Base-by-base conservation (phyloP, 306 rosid species). In the Herpetospermum pedunculosum region DNA sequence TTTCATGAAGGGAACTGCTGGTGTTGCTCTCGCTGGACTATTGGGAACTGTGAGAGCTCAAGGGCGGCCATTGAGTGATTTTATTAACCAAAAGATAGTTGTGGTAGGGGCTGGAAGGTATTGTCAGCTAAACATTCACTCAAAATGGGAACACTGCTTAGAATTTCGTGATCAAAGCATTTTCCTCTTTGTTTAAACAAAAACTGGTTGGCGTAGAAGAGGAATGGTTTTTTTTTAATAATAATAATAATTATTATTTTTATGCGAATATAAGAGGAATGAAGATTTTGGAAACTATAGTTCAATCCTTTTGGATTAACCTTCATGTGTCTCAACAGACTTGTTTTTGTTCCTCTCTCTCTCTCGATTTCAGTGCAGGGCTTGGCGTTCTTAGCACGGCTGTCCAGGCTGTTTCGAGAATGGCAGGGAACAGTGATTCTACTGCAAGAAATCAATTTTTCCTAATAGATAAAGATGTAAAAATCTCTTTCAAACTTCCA, bases 51-150 rank as follows among this genome's bases (percentile, higher is more conserved):
- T 91, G 38, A 88, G 99, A 87, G 92, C 97, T 70, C 96, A 95
- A 85, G 99, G 99, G 55, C 92, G 80, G 80, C 92, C 96, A 38
- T 80, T 95, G 81, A 65, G 92, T 53, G 92, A 95, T 79, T 87
- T 95, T 82, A 85, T 77, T 74, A 85, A 87, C 76, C 99, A 95
- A 81, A 95, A 85, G 92, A 95, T 95, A 78, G 97, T 91, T 77
- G 92, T 95, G 77, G 99, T 87, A 41, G 99, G 99, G 84, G 99
- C 99, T 62, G 99, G 99, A 81, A 95, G 99, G 99, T 95, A 88
- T 77, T 79, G 35, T 8, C 12, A 71, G 43, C 47, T 32, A 70
- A 0, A 74, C 58, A 60, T 58, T 58, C 70, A 13, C 52, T 64
- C 80, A 23, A 37, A 34, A 52, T 79, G 64, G 73, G 63, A 34